A percentile compares a stretch with the other conserved stretches of the same genome.
phyloP scores from a whole-genome alignment of 257 asterid genomes.

The Nyctanthes arbortristis region DNA sequence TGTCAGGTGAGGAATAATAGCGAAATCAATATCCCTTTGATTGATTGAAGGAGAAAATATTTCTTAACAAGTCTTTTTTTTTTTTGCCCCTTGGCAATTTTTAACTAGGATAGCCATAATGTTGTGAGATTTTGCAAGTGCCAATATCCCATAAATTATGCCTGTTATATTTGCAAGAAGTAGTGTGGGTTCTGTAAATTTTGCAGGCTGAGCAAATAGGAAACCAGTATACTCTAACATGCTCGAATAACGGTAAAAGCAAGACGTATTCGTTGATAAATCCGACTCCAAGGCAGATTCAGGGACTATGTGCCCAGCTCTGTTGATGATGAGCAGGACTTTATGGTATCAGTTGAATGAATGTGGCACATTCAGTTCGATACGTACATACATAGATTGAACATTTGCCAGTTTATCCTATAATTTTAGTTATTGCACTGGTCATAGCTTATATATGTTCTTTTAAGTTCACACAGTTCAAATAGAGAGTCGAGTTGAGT shows the following conservation, averaged over 20 bases:
- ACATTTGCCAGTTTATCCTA: neutral
- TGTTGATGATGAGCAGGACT: slow-evolving; percentile 46
- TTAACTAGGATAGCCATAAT: neutral
- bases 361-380: neutral
- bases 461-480: neutral
- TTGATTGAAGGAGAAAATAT: neutral
- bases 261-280: slow-evolving; percentile 46
- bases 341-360: slow-evolving; percentile 6
- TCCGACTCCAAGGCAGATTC: slow-evolving; percentile 58
- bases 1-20: slow-evolving; percentile 52
- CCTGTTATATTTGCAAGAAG: neutral
- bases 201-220: slow-evolving; percentile 75
- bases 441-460: neutral
- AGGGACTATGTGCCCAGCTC: slow-evolving; percentile 77
- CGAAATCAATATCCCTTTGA: neutral
- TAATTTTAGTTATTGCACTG: neutral
- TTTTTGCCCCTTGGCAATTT: neutral
- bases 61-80: neutral
- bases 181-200: neutral
- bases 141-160: neutral
- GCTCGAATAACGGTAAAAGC: slow-evolving; percentile 64
- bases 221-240: slow-evolving; percentile 58
- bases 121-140: neutral
- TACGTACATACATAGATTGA: slow-evolving; percentile 9
- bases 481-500: neutral